Conservation (phyloP, 2,329 filamentous ascomycete species). For the Diaporthe batatas region DNA sequence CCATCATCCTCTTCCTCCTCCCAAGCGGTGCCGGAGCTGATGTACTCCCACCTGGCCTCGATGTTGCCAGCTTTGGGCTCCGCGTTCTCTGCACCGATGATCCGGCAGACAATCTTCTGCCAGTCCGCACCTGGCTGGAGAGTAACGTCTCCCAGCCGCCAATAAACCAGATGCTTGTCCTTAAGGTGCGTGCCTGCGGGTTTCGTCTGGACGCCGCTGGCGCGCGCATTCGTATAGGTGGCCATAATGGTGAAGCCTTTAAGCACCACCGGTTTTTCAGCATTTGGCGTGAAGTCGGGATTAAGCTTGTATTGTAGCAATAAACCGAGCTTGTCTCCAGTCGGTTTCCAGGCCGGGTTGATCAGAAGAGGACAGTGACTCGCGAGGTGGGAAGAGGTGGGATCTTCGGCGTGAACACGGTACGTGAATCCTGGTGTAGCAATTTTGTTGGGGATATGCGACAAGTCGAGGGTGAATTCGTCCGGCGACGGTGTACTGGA, state of each 20-base stretch:
- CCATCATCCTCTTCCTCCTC: constrained; percentile 55
- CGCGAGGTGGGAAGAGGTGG: constrained; percentile 53
- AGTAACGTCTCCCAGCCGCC: constrained; percentile 82
- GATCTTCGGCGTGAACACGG: constrained; percentile 79
- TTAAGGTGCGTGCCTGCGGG: constrained; percentile 83
- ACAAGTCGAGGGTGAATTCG: constrained; percentile 82
- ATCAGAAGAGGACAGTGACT: constrained; percentile 80
- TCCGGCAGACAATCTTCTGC: constrained; percentile 85
- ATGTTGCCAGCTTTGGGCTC: constrained; percentile 80
- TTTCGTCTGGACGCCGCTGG: constrained; percentile 80
- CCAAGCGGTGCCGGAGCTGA: constrained; percentile 45
- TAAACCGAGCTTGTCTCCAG: constrained; percentile 87
- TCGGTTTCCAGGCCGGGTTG: constrained; percentile 83
- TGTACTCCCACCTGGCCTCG: constrained; percentile 85
- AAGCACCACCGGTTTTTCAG: constrained; percentile 57
- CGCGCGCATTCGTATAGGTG: constrained; percentile 76
- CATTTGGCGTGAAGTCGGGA: constrained; percentile 66
- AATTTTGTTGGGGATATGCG: constrained; percentile 73
- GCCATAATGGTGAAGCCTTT: constrained; percentile 83
- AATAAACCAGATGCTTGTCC: constrained; percentile 83
- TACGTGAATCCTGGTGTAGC: constrained; percentile 92
- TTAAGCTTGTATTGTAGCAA: constrained; percentile 89
- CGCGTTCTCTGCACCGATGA: constrained; percentile 78
- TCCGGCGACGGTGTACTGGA: constrained; percentile 76
- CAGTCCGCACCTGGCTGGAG: constrained; percentile 65